Conservation (phyloP, 768 basidiomycete species). For the Crucibulum laeve region DNA sequence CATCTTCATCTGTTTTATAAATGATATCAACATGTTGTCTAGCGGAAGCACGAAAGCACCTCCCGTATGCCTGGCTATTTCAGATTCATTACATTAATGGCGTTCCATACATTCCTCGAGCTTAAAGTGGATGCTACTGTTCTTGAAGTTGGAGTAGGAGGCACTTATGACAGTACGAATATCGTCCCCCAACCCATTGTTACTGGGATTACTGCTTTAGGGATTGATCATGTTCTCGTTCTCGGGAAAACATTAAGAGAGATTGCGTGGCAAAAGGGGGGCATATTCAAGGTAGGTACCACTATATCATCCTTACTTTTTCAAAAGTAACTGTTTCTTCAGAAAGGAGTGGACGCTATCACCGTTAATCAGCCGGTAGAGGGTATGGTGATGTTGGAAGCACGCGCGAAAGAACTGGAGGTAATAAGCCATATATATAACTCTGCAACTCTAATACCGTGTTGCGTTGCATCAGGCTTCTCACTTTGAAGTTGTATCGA, state of each 20-base stretch:
- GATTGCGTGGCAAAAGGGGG: slow-evolving; percentile 94
- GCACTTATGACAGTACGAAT: slow-evolving; percentile 92
- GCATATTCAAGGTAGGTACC: slow-evolving; percentile 81
- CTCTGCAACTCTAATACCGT: neutral
- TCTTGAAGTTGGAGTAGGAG: slow-evolving; percentile 95
- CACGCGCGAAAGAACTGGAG: slow-evolving; percentile 62
- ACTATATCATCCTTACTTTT: neutral
- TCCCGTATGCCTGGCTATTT: slow-evolving; percentile 88
- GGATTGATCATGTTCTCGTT: slow-evolving; percentile 86
- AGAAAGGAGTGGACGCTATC: slow-evolving; percentile 83
- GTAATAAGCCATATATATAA: slow-evolving; percentile 41
- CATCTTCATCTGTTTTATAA: slow-evolving; percentile 1
- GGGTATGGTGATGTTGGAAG: slow-evolving; percentile 61
- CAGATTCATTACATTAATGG: slow-evolving; percentile 87
- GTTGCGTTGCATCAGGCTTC: slow-evolving; percentile 43
- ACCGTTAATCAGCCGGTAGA: slow-evolving; percentile 75
- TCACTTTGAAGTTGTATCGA: slow-evolving; percentile 60
- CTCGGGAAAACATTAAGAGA: slow-evolving; percentile 85
- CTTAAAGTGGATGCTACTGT: slow-evolving; percentile 86
- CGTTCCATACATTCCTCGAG: slow-evolving; percentile 84
- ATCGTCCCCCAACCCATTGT: slow-evolving; percentile 88
- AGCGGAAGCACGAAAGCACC: slow-evolving; percentile 49
- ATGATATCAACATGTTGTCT: slow-evolving; percentile 6
- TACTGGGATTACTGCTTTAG: slow-evolving; percentile 86
- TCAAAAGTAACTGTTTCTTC: slow-evolving; percentile 3